phyloP scores from a whole-genome alignment of 371 early-diverging fungal species.

The Rhizopus delemar region DNA sequence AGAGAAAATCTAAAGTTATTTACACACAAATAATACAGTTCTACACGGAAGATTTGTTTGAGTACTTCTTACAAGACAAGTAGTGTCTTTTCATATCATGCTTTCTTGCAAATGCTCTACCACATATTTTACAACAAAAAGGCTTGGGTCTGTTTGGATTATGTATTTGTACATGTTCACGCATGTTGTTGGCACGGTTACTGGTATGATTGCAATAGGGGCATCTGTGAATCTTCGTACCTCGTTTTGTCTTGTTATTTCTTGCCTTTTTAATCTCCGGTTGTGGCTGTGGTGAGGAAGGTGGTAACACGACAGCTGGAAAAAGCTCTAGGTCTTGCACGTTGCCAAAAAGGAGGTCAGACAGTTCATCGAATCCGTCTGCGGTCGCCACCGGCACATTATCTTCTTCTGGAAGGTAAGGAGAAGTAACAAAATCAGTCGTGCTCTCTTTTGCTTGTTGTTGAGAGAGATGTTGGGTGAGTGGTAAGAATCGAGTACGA shows the following conservation, averaged over 20 bases:
- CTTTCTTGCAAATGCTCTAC: conserved; percentile 65
- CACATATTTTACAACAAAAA: conserved; percentile 48
- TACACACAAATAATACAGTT: not conserved
- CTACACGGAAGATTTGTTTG: not conserved
- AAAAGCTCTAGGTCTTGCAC: conserved; percentile 14
- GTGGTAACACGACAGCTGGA: conserved; percentile 15
- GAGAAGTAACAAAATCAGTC: conserved; percentile 15
- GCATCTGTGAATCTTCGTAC: conserved; percentile 31
- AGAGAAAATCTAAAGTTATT: not conserved
- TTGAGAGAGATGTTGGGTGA: not conserved
- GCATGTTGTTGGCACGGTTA: conserved; percentile 47
- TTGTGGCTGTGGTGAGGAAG: conserved; percentile 24
- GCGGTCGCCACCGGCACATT: conserved; percentile 1
- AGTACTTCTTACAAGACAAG: conserved; percentile 23
- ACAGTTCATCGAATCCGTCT: not conserved
- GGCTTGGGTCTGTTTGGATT: conserved; percentile 42
- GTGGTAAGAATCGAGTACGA: conserved; percentile 5
- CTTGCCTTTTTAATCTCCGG: not conserved
- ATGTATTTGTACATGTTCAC: conserved; percentile 47
- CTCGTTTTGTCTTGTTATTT: conserved; percentile 3
- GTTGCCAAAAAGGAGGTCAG: conserved; percentile 13
- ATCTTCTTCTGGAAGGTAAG: conserved; percentile 8
- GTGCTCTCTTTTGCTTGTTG: not conserved
- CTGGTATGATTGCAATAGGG: conserved; percentile 40
- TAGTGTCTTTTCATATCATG: conserved; percentile 71